Evolutionary conservation across 169 alveolate genomes (phyloP).

Genomic region (Eimeria zaria): DNA sequence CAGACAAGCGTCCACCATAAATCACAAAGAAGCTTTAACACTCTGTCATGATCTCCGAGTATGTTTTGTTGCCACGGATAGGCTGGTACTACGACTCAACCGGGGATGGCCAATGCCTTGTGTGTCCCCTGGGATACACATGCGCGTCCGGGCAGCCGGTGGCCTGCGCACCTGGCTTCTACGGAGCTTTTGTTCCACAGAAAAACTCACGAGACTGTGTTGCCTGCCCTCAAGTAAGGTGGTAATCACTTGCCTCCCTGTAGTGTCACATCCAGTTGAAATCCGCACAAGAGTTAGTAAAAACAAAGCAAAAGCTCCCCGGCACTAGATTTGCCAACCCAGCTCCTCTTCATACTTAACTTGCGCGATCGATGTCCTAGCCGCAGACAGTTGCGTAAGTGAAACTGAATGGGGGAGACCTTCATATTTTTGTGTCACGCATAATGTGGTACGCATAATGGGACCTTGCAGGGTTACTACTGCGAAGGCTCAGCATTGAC

Average conservation of each 20-base stretch:
- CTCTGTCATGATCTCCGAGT: background rate
- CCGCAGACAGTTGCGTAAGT: background rate
- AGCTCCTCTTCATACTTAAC: background rate
- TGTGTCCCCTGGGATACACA: slow-evolving; percentile 62
- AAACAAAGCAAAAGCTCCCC: background rate
- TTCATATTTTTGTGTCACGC: background rate
- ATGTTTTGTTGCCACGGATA: background rate
- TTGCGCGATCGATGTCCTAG: background rate
- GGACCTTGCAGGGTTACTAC: slow-evolving; percentile 58
- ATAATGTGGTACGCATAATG: background rate
- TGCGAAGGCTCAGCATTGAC: slow-evolving; percentile 56
- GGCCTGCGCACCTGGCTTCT: slow-evolving; percentile 55
- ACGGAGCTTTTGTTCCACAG: slow-evolving; percentile 47
- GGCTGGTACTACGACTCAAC: slow-evolving; percentile 48
- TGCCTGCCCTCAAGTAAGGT: slow-evolving; percentile 62
- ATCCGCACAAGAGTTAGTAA: too few relatives aligned
- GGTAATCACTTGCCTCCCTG: background rate
- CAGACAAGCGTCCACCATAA: background rate
- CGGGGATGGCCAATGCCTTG: slow-evolving; percentile 32
- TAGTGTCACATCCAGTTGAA: background rate
- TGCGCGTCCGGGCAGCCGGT: slow-evolving; percentile 47
- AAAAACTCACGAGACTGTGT: slow-evolving; percentile 38
- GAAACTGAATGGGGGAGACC: background rate
- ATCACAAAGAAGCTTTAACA: background rate
- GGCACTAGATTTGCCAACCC: too few relatives aligned